These are phyloP conservation scores for Apiospora saccharicola DNA, from an alignment of 2,329 filamentous ascomycete genomes.

Conservation along the genomic window DNA sequence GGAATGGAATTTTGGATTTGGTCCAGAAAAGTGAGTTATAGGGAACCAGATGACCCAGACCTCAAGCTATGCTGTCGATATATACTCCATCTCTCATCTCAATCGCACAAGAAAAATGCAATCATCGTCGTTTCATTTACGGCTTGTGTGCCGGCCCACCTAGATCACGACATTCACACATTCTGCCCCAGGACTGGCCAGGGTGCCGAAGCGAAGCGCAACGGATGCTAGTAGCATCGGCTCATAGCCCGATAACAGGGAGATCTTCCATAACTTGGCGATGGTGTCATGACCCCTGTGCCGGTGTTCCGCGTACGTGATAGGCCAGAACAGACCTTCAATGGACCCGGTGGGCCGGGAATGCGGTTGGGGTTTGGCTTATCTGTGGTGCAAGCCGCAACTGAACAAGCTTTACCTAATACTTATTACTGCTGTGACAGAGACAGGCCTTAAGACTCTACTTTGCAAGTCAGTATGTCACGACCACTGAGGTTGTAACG, in stretches of 20 bases:
- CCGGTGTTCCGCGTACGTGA: background rate
- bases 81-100: background rate
- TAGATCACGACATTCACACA: conserved; percentile 6
- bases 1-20: background rate
- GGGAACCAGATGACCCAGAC: background rate
- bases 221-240: background rate
- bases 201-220: background rate
- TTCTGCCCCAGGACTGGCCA: background rate
- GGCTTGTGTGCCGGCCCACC: conserved; percentile 22
- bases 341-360: background rate
- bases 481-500: too few species aligned
- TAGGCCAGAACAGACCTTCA: background rate
- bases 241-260: background rate
- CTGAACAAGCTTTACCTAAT: background rate
- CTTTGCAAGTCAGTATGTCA: too few species aligned
- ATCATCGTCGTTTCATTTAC: conserved; percentile 3
- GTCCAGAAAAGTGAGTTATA: background rate
- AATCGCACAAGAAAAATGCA: too few species aligned
- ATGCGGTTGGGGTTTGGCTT: background rate
- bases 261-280: conserved; percentile 8
- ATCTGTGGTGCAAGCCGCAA: background rate
- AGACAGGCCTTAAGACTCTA: too few species aligned
- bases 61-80: background rate
- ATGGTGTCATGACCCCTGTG: conserved; percentile 22
- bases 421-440: background rate